These are phyloP conservation scores for Volutella citrinella DNA, from an alignment of 2,329 filamentous ascomycete species.

Conservation along the genomic window DNA sequence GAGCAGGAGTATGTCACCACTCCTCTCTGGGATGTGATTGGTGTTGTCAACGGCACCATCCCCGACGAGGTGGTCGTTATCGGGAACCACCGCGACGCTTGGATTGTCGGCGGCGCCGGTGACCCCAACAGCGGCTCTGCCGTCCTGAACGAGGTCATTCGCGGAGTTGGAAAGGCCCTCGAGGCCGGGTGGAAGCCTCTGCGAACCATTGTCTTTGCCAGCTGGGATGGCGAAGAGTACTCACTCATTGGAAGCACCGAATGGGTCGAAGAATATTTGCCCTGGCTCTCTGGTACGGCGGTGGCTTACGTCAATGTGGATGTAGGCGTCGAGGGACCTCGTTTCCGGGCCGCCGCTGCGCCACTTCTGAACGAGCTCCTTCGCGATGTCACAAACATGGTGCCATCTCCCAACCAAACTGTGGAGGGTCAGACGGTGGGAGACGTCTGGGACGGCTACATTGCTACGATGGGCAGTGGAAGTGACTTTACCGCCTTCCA, in stretches of 20 bases:
- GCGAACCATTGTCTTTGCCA: slow-evolving; percentile 86
- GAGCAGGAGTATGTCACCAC: slow-evolving; percentile 80
- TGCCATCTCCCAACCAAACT: slow-evolving; percentile 75
- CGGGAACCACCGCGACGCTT: slow-evolving; percentile 90
- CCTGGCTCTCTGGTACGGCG: slow-evolving; percentile 71
- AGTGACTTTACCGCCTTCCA: slow-evolving; percentile 76
- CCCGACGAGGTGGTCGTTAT: slow-evolving; percentile 82
- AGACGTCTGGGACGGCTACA: slow-evolving; percentile 63
- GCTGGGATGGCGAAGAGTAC: slow-evolving; percentile 83
- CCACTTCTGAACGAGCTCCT: slow-evolving; percentile 75
- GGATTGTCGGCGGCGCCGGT: slow-evolving; percentile 79
- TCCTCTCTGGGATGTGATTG: slow-evolving; percentile 88
- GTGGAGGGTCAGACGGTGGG: slow-evolving; percentile 66
- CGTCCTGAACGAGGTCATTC: slow-evolving; percentile 73
- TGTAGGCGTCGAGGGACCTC: slow-evolving; percentile 63
- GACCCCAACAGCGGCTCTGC: slow-evolving; percentile 84
- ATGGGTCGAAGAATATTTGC: slow-evolving; percentile 87
- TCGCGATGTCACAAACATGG: slow-evolving; percentile 59
- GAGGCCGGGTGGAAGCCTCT: slow-evolving; percentile 59
- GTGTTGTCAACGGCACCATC: slow-evolving; percentile 84
- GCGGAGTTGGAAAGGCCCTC: slow-evolving; percentile 69
- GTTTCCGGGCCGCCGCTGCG: slow-evolving; percentile 65
- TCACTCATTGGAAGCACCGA: slow-evolving; percentile 83
- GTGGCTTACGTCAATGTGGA: slow-evolving; percentile 88
- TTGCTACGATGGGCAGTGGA: slow-evolving; percentile 67